Base-by-base conservation (phyloP, 2,329 filamentous ascomycete species). In the Mycosphaerella arachidis region DNA sequence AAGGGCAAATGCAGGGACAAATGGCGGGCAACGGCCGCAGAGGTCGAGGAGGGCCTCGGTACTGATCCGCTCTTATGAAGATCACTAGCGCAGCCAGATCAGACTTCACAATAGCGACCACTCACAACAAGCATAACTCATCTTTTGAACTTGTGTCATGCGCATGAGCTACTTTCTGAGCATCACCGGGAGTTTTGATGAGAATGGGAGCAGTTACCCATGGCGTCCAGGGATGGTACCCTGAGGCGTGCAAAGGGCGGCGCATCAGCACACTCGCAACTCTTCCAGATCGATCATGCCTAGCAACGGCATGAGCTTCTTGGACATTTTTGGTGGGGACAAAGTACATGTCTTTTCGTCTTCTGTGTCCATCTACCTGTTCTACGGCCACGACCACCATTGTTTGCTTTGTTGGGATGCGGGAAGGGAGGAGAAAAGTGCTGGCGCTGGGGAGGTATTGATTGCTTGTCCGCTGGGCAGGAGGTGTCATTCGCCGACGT, bases 1-100 rank as follows among this genome's bases (percentile, higher is more conserved):
- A 67, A 58, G 59, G 62, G 12, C 67, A 67, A 48, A 64, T 65
- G 60, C 62, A 63, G 33, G 61, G 61, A 27, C 61, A 62, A 18
- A 62, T 62, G 61, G 46, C 45, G n/a, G 61, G 64, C 35, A 61
- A 61, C 57, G 61, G 62, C 45, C 57, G 65, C 24, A 58, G 65
- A 56, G 64, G 65, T 37, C 63, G 65, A 55, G 63, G 60, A 60
- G 63, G 63, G 43, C 46, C 46, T 16, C 20, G 29, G 29, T 45
- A 57, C 20, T 27, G 27, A 51, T 48, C 16, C 24, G 16, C 24
- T 6, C 7, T 27, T n/a, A n/a, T 20, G 24, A 57, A 30, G 35
- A 37, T 24, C 24, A 24, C 24, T 24, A 24, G 24, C 24, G 24
- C 24, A 2, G 24, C 24, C 24, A 24, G 24, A 24, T 24, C 24